A percentile compares a stretch with the other conserved stretches of the same genome.
Conservation (phyloP, 2,329 filamentous ascomycete genomes). For the Monosporascus sp. region DNA sequence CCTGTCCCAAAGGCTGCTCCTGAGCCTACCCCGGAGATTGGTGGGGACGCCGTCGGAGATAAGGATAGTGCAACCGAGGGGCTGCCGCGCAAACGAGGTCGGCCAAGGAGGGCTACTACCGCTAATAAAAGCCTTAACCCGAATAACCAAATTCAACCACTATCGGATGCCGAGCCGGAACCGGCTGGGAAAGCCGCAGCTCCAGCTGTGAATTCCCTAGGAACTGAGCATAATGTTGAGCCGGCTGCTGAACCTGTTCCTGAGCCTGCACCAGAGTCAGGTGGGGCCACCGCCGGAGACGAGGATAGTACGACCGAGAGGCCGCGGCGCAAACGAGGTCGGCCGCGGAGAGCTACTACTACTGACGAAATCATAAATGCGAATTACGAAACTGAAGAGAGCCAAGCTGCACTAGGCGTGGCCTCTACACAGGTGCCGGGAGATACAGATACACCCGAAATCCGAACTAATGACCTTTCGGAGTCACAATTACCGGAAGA, state of each 20-base stretch:
- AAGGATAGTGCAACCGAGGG: background rate
- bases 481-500: background rate
- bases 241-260: background rate
- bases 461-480: background rate
- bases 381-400: no score
- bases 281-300: background rate
- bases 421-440: background rate
- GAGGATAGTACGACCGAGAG: background rate
- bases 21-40: background rate
- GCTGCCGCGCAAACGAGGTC: background rate
- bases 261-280: background rate
- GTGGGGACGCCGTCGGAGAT: background rate
- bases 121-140: background rate
- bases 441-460: background rate
- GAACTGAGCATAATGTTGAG: background rate
- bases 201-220: background rate
- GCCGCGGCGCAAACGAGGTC: background rate
- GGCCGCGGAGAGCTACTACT: background rate
- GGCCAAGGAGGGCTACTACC: background rate
- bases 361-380: no score
- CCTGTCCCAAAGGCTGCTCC: background rate
- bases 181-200: slow-evolving; percentile 2
- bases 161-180: background rate
- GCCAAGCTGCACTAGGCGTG: no score
- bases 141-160: background rate